Evolutionary conservation across 805 yeast species (phyloP).

Genomic region (Starmerella sp.): DNA sequence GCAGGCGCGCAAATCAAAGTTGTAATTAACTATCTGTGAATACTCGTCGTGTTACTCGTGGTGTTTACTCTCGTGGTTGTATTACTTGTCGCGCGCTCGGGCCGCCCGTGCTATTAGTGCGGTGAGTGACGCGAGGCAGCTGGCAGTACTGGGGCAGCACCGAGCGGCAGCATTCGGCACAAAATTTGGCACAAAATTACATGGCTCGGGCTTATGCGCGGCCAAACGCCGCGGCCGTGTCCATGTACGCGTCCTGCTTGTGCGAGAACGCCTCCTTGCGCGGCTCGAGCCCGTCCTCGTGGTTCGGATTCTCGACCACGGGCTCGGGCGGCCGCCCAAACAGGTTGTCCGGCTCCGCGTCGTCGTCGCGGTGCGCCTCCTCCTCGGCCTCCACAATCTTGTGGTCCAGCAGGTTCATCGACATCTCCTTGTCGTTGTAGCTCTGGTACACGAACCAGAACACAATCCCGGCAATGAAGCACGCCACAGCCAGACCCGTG

Average conservation of each 20-base stretch:
- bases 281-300: constrained; percentile 2
- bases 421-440: constrained; percentile 14
- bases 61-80: too few relatives aligned
- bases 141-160: too few relatives aligned
- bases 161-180: too few relatives aligned
- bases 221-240: not conserved
- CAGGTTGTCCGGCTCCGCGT: not conserved
- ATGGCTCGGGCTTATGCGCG: not conserved
- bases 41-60: too few relatives aligned
- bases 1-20: constrained; percentile 2
- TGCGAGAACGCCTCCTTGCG: constrained; percentile 1
- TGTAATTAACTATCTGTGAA: not conserved
- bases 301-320: not conserved
- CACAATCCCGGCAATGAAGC: constrained; percentile 45
- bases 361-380: not conserved
- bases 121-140: too few relatives aligned
- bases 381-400: not conserved
- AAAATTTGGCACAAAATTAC: not conserved
- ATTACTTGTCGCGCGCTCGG: too few relatives aligned
- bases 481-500: constrained; percentile 49
- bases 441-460: constrained; percentile 49
- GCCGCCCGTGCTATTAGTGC: too few relatives aligned
- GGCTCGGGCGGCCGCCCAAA: constrained; percentile 3
- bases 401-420: constrained; percentile 1
- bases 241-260: not conserved